Base-by-base conservation (phyloP, 2,329 filamentous ascomycete species). In the Raffaelea deltoideospora region DNA sequence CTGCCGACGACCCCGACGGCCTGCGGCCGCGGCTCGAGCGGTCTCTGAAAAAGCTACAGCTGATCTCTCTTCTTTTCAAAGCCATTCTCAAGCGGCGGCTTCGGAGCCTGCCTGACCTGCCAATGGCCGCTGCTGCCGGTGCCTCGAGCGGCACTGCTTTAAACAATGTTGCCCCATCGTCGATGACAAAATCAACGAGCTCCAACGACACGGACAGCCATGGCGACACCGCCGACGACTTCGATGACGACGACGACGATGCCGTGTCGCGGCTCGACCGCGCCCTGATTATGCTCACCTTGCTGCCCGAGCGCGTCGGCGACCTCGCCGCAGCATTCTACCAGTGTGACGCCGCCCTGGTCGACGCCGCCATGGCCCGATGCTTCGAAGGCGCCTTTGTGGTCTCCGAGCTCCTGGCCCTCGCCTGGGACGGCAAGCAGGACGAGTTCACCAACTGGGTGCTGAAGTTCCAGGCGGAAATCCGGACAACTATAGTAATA, bases 371-470 rank as follows among this genome's bases (percentile, higher is more conserved):
- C 18, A 66, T 84, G 59, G 63, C 69, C 5, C 60, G 65, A 29
- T 77, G 76, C 47, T 73, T 76, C 41, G 57, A 61, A 2, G 67
- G 74, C 35, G 76, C 79, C 0, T 68, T 69, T 45, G 59, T 56
- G 1, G 69, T 66, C 0, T 64, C 69, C 0, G 65, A 71, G 38
- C 50, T 77, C 33, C 55, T 83, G 11, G 59, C 61, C 34, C 58
- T 63, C 40, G 63, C 65, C 17, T 87, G 81, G 80, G 57, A 68
- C 3, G 76, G 68, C 0, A 56, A 67, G 33, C 64, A 70, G 15
- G 86, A 94, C 48, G 82, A 79, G 48, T 93, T 92, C 50, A 79
- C 76, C 0, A 63, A 69, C 14, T 93, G 86, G 86, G 73, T 68
- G n/a, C 63, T 60, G 10, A 69, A 65, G 43, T 75, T 73, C 44